Evolutionary conservation across 202 grass and related monocot genomes (phyloP).

Genomic region (Schoenoplectus triqueter): DNA sequence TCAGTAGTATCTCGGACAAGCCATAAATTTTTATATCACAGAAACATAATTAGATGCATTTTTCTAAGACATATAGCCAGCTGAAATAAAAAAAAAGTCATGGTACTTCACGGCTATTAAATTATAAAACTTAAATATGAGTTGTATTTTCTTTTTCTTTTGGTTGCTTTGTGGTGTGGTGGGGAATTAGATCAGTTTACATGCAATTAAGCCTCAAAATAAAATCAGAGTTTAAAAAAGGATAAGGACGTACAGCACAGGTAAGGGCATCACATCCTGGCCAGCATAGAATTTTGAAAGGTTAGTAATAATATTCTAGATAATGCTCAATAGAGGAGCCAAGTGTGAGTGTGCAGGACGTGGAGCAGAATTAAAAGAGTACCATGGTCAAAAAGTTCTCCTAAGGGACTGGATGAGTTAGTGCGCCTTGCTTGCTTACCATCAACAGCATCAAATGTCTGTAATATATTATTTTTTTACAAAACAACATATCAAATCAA

Average conservation of each 20-base stretch:
- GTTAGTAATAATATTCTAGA: slow-evolving; percentile 6
- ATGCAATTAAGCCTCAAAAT: slow-evolving; percentile 11
- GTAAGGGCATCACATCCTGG: slow-evolving; percentile 98
- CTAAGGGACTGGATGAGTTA: slow-evolving; percentile 96
- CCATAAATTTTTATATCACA: background rate
- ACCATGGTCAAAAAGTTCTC: slow-evolving; percentile 99
- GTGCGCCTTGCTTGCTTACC: slow-evolving; percentile 99
- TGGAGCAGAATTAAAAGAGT: slow-evolving; percentile 6
- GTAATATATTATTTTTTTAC: slow-evolving; percentile 40
- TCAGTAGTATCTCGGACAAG: background rate
- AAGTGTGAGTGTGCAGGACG: background rate
- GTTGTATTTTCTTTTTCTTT: background rate
- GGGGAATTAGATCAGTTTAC: background rate
- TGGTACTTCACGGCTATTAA: background rate
- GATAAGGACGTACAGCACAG: slow-evolving; percentile 82
- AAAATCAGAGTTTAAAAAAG: slow-evolving; percentile 23
- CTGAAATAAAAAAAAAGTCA: background rate
- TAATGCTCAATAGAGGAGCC: background rate
- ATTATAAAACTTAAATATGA: background rate
- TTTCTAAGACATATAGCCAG: slow-evolving; percentile 5
- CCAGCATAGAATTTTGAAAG: slow-evolving; percentile 37
- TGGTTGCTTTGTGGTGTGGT: background rate
- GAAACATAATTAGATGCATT: background rate
- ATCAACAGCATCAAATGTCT: slow-evolving; percentile 99
- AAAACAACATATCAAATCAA: slow-evolving; percentile 38